phyloP scores from a whole-genome alignment of 1,284 basidiomycete species.

The Ustilago bromivora region DNA sequence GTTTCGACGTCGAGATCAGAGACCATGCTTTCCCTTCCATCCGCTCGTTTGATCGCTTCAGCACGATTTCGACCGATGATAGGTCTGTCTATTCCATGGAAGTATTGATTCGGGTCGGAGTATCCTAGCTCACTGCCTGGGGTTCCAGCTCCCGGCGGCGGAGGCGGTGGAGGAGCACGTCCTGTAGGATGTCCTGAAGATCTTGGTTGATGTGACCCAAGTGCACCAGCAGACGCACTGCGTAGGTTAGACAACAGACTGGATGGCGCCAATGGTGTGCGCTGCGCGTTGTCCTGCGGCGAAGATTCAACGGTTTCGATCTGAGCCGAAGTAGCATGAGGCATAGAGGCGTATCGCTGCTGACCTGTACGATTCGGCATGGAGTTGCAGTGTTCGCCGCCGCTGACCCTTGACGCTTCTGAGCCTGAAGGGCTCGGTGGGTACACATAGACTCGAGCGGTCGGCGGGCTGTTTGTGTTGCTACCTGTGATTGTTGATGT shows the following conservation, averaged over 20 bases:
- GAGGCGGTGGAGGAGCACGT: conserved; percentile 53
- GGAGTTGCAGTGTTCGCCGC: conserved; percentile 1
- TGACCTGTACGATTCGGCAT: conserved; percentile 4
- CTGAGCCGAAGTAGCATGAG: conserved; percentile 27
- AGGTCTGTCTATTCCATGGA: conserved; percentile 44
- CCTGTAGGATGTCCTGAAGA: conserved; percentile 57
- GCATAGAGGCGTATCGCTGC: conserved; percentile 37
- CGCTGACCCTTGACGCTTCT: conserved; percentile 23
- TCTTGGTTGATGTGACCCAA: conserved; percentile 18
- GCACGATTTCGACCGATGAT: conserved; percentile 53
- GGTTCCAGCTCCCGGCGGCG: conserved; percentile 22
- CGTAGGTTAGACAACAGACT: conserved; percentile 39
- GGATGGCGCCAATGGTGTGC: conserved; percentile 50
- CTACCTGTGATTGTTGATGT: conserved; percentile 33
- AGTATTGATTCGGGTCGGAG: conserved; percentile 49
- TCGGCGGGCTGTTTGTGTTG: conserved; percentile 23
- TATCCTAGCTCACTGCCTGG: conserved; percentile 34
- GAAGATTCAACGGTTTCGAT: conserved; percentile 30
- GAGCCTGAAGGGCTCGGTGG: conserved; percentile 59
- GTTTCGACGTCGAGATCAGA: conserved; percentile 67
- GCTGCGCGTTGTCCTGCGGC: conserved; percentile 10
- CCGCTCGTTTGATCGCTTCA: conserved; percentile 53
- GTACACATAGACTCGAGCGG: conserved; percentile 60
- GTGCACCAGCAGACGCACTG: conserved; percentile 23
- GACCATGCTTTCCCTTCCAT: conserved; percentile 60